phyloP scores from a whole-genome alignment of 1,284 basidiomycete species.

The Ustilago sp. region DNA sequence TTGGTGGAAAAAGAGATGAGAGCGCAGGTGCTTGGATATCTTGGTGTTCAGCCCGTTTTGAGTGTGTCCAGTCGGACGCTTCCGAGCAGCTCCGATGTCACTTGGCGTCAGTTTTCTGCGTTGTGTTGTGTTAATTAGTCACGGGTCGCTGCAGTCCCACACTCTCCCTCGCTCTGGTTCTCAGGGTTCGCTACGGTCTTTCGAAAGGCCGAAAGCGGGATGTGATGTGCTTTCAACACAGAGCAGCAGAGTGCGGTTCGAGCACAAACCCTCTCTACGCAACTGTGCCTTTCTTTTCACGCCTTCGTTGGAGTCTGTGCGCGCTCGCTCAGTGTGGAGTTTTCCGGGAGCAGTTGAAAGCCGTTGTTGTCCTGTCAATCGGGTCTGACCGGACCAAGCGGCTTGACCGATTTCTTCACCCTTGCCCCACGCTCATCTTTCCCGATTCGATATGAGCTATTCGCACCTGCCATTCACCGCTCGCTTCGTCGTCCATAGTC shows the following conservation, averaged over 20 bases:
- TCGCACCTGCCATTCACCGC: neutral
- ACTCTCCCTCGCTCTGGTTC: neutral
- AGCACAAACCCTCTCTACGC: slow-evolving; percentile 8
- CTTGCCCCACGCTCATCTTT: slow-evolving; percentile 15
- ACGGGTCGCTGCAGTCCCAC: slow-evolving; percentile 9
- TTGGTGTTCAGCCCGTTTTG: neutral
- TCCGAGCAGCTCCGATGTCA: slow-evolving; percentile 31
- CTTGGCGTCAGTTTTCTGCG: slow-evolving; percentile 8
- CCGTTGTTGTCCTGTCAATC: slow-evolving; percentile 17
- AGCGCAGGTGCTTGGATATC: neutral
- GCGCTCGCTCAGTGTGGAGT: slow-evolving; percentile 25
- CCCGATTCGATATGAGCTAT: slow-evolving; percentile 13
- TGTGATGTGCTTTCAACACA: neutral
- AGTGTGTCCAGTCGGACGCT: slow-evolving; percentile 3
- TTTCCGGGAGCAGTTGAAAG: slow-evolving; percentile 33
- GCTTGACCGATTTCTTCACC: slow-evolving; percentile 12
- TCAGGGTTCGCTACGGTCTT: slow-evolving; percentile 8
- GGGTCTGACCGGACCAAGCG: slow-evolving; percentile 37
- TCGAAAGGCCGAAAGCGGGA: slow-evolving; percentile 1
- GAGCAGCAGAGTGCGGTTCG: slow-evolving; percentile 13
- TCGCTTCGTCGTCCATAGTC: neutral
- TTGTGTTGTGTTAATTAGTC: slow-evolving; percentile 16
- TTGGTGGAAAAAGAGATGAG: neutral
- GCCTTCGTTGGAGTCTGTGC: slow-evolving; percentile 2
- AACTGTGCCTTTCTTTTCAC: neutral